Evolutionary conservation across 805 yeast genomes (phyloP).

Genomic region (Candida sakaeoensis): DNA sequence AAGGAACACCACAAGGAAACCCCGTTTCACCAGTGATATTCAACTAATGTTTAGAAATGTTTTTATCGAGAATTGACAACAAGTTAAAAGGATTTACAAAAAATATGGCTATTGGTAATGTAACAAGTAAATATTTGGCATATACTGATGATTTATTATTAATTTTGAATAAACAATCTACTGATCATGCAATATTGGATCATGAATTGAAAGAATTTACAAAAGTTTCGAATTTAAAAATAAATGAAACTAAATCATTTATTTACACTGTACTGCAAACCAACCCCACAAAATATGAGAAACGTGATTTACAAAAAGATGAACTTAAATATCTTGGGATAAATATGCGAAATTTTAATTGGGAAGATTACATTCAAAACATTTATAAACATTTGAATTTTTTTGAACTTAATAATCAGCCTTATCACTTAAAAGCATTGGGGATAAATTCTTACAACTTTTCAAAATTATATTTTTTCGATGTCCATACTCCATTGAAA

Average conservation of each 20-base stretch:
- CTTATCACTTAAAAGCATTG: neutral
- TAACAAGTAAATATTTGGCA: neutral
- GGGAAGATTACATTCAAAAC: too few species aligned
- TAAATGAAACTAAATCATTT: too few species aligned
- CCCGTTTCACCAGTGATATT: too few species aligned
- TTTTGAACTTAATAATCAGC: neutral
- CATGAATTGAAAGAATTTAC: neutral
- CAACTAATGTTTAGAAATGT: neutral
- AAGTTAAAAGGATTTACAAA: neutral
- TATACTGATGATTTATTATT: slow-evolving; percentile 1
- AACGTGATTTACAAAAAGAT: neutral
- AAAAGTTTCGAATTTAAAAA: neutral
- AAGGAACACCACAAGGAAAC: too few species aligned
- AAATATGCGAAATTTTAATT: neutral
- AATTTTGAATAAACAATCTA: neutral
- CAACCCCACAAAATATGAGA: neutral
- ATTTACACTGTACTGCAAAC: too few species aligned
- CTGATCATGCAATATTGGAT: neutral
- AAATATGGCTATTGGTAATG: neutral
- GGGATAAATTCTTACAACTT: slow-evolving; percentile 1
- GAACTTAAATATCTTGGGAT: neutral
- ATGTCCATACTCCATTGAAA: neutral
- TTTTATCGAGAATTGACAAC: neutral
- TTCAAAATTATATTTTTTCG: neutral
- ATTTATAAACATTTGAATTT: neutral